Evolutionary conservation across 129 eudicot species (phyloP).

Genomic region (Lactuca saligna): DNA sequence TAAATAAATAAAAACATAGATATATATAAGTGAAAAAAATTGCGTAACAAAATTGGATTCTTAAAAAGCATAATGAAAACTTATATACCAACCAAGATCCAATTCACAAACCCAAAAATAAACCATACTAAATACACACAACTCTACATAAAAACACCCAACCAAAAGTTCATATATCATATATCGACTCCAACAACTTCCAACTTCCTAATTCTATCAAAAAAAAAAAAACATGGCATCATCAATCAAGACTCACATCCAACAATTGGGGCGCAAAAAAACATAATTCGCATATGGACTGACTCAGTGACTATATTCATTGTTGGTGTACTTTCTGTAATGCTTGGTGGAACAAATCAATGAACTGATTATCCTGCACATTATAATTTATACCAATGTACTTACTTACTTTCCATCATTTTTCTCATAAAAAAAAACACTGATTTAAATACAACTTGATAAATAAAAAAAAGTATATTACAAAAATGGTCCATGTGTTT

Average conservation of each 20-base stretch:
- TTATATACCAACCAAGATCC: slow-evolving; percentile 1
- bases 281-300: neutral
- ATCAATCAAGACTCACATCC: slow-evolving; percentile 1
- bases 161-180: slow-evolving; percentile 4
- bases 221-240: neutral
- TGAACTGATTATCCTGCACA: slow-evolving; percentile 63
- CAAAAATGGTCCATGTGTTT: neutral
- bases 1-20: too few species aligned
- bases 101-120: slow-evolving; percentile 16
- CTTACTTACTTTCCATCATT: too few species aligned
- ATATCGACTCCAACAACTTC: neutral
- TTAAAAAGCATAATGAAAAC: neutral
- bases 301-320: slow-evolving; percentile 18
- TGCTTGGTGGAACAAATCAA: slow-evolving; percentile 65
- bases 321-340: slow-evolving; percentile 50
- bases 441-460: too few species aligned
- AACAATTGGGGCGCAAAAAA: neutral
- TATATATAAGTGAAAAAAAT: too few species aligned
- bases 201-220: slow-evolving; percentile 11
- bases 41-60: neutral
- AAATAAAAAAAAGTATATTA: neutral
- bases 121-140: slow-evolving; percentile 8
- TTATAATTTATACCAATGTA: neutral
- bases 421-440: too few species aligned
- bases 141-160: slow-evolving; percentile 13